A percentile compares a stretch with the other conserved stretches of the same genome.
Evolutionary conservation across 805 yeast species (phyloP).

Genomic region (Kodamaea leandrae): DNA sequence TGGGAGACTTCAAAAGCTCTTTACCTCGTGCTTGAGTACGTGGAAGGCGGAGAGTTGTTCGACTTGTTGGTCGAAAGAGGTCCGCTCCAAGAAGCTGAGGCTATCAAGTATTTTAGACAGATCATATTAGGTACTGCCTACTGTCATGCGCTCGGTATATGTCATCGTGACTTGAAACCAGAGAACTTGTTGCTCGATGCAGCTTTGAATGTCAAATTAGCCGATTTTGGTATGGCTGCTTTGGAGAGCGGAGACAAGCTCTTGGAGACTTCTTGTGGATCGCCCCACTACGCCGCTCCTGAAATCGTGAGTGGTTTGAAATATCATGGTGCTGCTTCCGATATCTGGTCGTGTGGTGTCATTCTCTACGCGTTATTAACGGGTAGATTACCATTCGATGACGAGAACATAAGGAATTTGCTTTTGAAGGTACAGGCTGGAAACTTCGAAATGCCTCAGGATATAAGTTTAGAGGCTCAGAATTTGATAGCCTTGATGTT

Average conservation of each 20-base stretch:
- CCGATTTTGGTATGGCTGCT: conserved; percentile 91
- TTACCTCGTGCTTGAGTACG: conserved; percentile 74
- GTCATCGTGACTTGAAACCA: conserved; percentile 82
- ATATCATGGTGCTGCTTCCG: conserved; percentile 82
- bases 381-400: conserved; percentile 82
- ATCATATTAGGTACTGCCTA: conserved; percentile 75
- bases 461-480: conserved; percentile 61
- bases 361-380: conserved; percentile 74
- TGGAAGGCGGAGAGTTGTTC: conserved; percentile 85
- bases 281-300: conserved; percentile 88
- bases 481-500: conserved; percentile 65
- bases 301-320: conserved; percentile 77
- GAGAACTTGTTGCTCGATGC: conserved; percentile 72
- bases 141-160: conserved; percentile 75
- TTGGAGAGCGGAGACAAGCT: conserved; percentile 67
- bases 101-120: conserved; percentile 74
- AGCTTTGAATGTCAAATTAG: conserved; percentile 67
- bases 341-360: conserved; percentile 88
- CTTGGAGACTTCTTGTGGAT: conserved; percentile 79
- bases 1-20: conserved; percentile 96
- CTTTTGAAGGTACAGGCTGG: conserved; percentile 77
- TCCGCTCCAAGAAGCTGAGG: conserved; percentile 67
- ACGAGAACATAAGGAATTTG: conserved; percentile 70
- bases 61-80: conserved; percentile 72
- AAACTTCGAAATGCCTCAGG: conserved; percentile 66